A percentile compares a stretch with the other conserved stretches of the same genome.
Conservation (phyloP, 495 filamentous ascomycete species). For the Tetracladium marchalianum region DNA sequence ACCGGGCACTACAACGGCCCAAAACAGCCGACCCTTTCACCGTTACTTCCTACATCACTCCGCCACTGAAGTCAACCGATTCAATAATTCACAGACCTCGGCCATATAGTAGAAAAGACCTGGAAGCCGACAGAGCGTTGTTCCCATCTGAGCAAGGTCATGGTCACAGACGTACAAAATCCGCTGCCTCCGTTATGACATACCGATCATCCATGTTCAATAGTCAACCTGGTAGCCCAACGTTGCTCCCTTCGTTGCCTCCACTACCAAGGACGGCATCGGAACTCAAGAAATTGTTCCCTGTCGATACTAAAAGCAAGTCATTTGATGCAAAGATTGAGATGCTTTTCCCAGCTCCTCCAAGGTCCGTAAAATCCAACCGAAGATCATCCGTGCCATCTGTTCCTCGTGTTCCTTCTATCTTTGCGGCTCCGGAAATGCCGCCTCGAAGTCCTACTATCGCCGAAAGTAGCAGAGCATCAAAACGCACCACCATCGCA, state of each 20-base stretch:
- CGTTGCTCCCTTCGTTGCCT: slow-evolving; percentile 32
- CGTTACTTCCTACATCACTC: slow-evolving; percentile 13
- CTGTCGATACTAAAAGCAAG: slow-evolving; percentile 41
- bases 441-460: slow-evolving; percentile 4
- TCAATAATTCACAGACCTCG: slow-evolving; percentile 38
- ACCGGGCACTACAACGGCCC: slow-evolving; percentile 14
- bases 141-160: slow-evolving; percentile 31
- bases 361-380: slow-evolving; percentile 15
- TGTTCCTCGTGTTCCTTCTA: slow-evolving; percentile 12
- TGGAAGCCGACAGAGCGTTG: slow-evolving; percentile 27
- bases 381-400: slow-evolving; percentile 33
- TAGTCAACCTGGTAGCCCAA: slow-evolving; percentile 35
- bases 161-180: slow-evolving; percentile 33
- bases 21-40: slow-evolving; percentile 5
- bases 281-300: slow-evolving; percentile 24
- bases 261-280: slow-evolving; percentile 27
- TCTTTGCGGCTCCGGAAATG: slow-evolving; percentile 7
- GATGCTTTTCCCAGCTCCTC: slow-evolving; percentile 34
- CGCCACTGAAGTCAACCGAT: slow-evolving; percentile 20
- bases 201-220: slow-evolving; percentile 32
- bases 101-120: slow-evolving; percentile 35
- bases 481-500: slow-evolving; percentile 15
- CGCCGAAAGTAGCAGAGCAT: slow-evolving; percentile 6
- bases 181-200: slow-evolving; percentile 28
- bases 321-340: slow-evolving; percentile 40